A percentile compares a stretch with the other conserved stretches of the same genome.
Conservation (phyloP, 495 filamentous ascomycete genomes). For the Hypomontagnella monticulosa region DNA sequence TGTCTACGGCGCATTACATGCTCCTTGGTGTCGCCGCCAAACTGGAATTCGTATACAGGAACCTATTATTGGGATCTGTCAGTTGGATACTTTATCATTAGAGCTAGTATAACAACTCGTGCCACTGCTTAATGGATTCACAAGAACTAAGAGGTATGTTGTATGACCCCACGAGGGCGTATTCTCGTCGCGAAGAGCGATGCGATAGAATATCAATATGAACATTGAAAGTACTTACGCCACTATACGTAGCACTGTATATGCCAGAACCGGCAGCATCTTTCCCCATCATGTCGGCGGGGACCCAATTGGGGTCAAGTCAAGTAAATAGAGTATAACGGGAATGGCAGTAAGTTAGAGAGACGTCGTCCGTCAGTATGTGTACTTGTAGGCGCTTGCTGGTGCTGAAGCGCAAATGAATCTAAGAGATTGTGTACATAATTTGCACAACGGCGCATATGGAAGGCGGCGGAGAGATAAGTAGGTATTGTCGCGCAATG, state of each 20-base stretch:
- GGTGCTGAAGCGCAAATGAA: no score
- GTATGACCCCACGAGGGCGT: no score
- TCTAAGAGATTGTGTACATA: no score
- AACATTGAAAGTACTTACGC: slow-evolving; percentile 66
- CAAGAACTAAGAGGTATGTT: no score
- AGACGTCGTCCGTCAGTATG: background rate
- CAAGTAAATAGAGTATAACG: background rate
- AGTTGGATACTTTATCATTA: slow-evolving; percentile 78
- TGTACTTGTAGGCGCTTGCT: no score
- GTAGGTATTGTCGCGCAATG: slow-evolving; percentile 7
- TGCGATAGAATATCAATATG: slow-evolving; percentile 1
- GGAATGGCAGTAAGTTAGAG: background rate
- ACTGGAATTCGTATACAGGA: slow-evolving; percentile 88
- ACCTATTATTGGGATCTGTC: slow-evolving; percentile 67
- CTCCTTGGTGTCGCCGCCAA: slow-evolving; percentile 73
- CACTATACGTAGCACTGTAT: slow-evolving; percentile 93
- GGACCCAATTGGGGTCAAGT: slow-evolving; percentile 9
- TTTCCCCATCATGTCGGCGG: slow-evolving; percentile 51
- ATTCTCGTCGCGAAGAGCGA: background rate
- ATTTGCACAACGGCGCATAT: background rate
- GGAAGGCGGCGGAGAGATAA: background rate
- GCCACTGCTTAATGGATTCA: no score
- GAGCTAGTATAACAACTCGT: background rate
- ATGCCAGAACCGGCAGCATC: slow-evolving; percentile 57
- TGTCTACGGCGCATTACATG: slow-evolving; percentile 88